Evolutionary conservation across 305 asterid genomes (phyloP).

Genomic region (Fraxinus albicans): DNA sequence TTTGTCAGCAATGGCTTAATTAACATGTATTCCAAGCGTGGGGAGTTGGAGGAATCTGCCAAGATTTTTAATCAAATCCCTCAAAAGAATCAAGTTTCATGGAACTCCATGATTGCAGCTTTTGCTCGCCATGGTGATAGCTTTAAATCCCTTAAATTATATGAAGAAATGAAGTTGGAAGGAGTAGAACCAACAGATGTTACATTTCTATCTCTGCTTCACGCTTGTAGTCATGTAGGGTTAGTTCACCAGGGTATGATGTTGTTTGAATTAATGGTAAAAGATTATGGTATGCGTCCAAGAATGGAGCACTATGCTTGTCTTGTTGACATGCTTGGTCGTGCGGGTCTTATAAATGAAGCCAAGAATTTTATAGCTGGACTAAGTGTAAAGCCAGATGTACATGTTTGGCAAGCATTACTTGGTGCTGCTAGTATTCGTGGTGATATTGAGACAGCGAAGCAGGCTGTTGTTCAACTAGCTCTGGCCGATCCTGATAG

Average conservation of each 20-base stretch:
- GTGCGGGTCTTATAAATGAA: slow-evolving; percentile 70
- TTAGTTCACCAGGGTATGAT: slow-evolving; percentile 67
- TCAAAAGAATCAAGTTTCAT: slow-evolving; percentile 68
- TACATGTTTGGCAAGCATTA: slow-evolving; percentile 74
- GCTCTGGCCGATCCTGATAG: slow-evolving; percentile 53
- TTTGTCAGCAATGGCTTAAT: slow-evolving; percentile 71
- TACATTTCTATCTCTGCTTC: slow-evolving; percentile 81
- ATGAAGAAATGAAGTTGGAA: slow-evolving; percentile 56
- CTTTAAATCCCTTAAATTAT: slow-evolving; percentile 48
- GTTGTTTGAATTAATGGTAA: slow-evolving; percentile 64
- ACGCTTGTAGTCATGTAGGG: slow-evolving; percentile 85
- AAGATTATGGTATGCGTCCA: slow-evolving; percentile 46
- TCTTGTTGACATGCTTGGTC: slow-evolving; percentile 80
- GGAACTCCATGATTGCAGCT: slow-evolving; percentile 95
- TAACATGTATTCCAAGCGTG: slow-evolving; percentile 82
- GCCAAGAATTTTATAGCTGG: slow-evolving; percentile 62
- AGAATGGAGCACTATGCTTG: slow-evolving; percentile 85
- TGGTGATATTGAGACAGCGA: slow-evolving; percentile 59
- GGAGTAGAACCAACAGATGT: slow-evolving; percentile 67
- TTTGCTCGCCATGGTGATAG: slow-evolving; percentile 85
- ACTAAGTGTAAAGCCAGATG: slow-evolving; percentile 55
- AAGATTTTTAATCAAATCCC: slow-evolving; percentile 45
- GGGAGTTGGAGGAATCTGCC: slow-evolving; percentile 59
- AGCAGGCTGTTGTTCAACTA: slow-evolving; percentile 64
- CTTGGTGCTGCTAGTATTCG: slow-evolving; percentile 72